Evolutionary conservation across 1,284 basidiomycete species (phyloP).

Genomic region (Leccinum laetum): DNA sequence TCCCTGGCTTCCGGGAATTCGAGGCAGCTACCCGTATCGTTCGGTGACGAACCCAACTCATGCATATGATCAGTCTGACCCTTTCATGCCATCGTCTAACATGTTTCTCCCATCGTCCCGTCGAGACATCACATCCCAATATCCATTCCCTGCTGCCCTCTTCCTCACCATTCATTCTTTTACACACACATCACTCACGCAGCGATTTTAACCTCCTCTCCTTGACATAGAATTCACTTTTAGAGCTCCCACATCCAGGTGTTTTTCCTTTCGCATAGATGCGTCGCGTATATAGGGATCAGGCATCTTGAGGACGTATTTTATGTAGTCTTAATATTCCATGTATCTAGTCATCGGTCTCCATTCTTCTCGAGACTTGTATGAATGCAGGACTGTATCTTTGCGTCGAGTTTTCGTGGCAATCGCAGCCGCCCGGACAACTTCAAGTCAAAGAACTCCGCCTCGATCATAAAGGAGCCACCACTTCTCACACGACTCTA

Average conservation of each 20-base stretch:
- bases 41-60: conserved; percentile 18
- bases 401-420: not conserved
- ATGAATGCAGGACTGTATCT: conserved; percentile 21
- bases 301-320: conserved; percentile 38
- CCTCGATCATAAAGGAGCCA: not conserved
- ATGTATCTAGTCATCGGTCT: conserved; percentile 27
- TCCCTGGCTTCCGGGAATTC: conserved; percentile 37
- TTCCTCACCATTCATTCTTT: conserved; percentile 7
- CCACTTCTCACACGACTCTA: not conserved
- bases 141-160: conserved; percentile 2
- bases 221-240: conserved; percentile 22
- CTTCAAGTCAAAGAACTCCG: conserved; percentile 17
- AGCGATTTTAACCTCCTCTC: conserved; percentile 6
- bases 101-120: conserved; percentile 10
- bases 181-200: conserved; percentile 9
- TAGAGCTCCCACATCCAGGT: conserved; percentile 20
- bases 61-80: conserved; percentile 1
- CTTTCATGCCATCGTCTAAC: conserved; percentile 4
- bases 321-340: conserved; percentile 36
- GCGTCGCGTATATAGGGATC: conserved; percentile 35
- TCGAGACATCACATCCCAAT: conserved; percentile 25
- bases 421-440: not conserved
- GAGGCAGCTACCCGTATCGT: conserved; percentile 31
- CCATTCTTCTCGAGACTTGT: conserved; percentile 16
- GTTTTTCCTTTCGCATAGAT: conserved; percentile 26